Base-by-base conservation (phyloP, 2,329 filamentous ascomycete genomes). In the Fusarium brachygibbosum region DNA sequence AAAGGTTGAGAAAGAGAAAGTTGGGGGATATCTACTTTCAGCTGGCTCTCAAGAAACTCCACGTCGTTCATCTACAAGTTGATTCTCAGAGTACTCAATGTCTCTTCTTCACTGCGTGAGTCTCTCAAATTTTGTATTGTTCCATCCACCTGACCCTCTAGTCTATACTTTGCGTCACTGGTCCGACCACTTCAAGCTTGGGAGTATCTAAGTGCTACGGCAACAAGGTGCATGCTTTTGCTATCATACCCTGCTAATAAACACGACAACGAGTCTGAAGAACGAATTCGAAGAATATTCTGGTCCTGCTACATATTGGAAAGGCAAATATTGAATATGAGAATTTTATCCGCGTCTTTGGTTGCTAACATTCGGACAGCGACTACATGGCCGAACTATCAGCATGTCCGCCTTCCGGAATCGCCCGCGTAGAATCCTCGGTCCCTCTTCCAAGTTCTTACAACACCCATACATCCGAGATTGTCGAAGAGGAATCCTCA, bases 281-380 rank as follows among this genome's bases (percentile, higher is more conserved):
- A 86, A 68, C 82, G 84, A 4, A 81, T 85, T 1, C 76, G 82
- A 16, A 77, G 85, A 2, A 85, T 86, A 53, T 87, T 86, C 63
- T 87, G 84, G 84, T 83, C 85, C 0, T 86, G 84, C 58, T 86
- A 86, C 56, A 84, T 87, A 13, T 77, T 87, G 0, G 84, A 87
- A 71, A 85, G 83, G 83, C 3, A 25, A 25, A 6, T 25, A 25
- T 25, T 25, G 6, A 4, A 25, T 25, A 25, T 25, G 5, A 25
- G 4, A 25, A 25, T 4, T 25, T 4, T 6, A 25, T 25, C 5
- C 19, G 2, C 3, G 4, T 11, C 17, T 2, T 13, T 0, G 11
- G 9, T 17, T 9, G 3, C n/a, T 35, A 9, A 49, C 32, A 6
- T 17, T 17, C 3, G 5, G 5, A 1, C 1, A 86, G 84, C 42